Evolutionary conservation across 2,329 filamentous ascomycete genomes (phyloP).

Genomic region (Sclerotiophoma versabilis): DNA sequence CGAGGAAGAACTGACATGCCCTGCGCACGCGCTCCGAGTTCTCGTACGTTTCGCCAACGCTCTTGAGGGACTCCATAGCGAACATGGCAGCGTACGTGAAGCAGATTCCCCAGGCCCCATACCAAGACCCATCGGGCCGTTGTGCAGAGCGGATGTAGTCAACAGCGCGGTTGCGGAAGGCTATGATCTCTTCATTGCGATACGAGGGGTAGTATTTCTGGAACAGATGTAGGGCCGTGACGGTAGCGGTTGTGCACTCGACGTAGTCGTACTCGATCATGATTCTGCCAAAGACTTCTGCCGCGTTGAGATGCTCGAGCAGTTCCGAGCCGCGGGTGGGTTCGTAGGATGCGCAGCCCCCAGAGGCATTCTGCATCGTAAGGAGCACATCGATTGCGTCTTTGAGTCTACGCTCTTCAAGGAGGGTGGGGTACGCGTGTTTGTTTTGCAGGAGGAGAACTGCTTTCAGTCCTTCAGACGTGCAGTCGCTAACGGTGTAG

Average conservation of each 20-base stretch:
- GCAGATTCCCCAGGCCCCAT: conserved; percentile 97
- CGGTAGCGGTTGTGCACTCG: conserved; percentile 94
- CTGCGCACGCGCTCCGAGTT: conserved; percentile 74
- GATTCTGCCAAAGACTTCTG: conserved; percentile 94
- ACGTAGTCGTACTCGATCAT: conserved; percentile 99
- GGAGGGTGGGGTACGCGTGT: conserved; percentile 71
- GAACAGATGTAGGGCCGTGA: conserved; percentile 87
- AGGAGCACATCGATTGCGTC: conserved; percentile 91
- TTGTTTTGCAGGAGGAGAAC: conserved; percentile 84
- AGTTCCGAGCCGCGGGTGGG: conserved; percentile 76
- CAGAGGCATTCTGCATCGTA: conserved; percentile 86
- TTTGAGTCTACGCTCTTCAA: conserved; percentile 79
- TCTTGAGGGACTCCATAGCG: conserved; percentile 83
- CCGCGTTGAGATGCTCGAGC: conserved; percentile 88
- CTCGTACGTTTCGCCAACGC: conserved; percentile 80
- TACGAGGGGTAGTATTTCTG: conserved; percentile 82
- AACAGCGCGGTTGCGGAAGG: conserved; percentile 76
- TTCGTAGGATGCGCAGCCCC: conserved; percentile 92
- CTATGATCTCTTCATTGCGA: conserved; percentile 74
- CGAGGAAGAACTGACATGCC: conserved; percentile 85
- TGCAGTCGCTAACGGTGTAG: conserved; percentile 94
- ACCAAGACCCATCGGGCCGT: conserved; percentile 87
- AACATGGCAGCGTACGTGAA: conserved; percentile 99
- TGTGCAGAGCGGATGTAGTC: conserved; percentile 84
- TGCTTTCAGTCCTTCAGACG: conserved; percentile 87